Evolutionary conservation across 805 yeast species (phyloP).

Genomic region (Sugiyamaella lignohabitans): DNA sequence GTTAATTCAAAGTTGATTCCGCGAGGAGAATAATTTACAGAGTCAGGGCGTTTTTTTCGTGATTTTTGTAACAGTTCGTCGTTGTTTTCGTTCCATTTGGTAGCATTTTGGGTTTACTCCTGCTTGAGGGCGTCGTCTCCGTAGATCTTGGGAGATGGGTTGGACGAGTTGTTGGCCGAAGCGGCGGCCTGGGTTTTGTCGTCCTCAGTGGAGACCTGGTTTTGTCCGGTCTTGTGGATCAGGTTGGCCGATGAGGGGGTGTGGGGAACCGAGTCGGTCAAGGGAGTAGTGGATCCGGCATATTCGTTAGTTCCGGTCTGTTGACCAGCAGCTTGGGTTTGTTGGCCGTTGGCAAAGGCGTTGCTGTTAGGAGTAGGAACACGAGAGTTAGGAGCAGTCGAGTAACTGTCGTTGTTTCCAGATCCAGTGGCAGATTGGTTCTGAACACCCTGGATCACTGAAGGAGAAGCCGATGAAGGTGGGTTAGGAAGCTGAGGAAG

Average conservation of each 20-base stretch:
- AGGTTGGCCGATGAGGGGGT: conserved; percentile 18
- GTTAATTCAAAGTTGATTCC: too few relatives aligned
- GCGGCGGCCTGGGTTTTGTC: neutral
- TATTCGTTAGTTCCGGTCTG: conserved; percentile 16
- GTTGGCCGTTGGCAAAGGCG: conserved; percentile 9
- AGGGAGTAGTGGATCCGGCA: conserved; percentile 17
- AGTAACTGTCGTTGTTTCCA: conserved; percentile 1
- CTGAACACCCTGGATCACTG: neutral
- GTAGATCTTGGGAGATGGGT: conserved; percentile 5
- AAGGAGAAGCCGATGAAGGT: neutral
- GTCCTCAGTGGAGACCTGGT: neutral
- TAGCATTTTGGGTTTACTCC: conserved; percentile 1
- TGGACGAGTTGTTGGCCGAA: conserved; percentile 1
- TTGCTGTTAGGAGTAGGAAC: conserved; percentile 6
- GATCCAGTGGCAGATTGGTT: neutral
- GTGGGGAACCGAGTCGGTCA: conserved; percentile 20
- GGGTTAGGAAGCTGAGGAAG: neutral
- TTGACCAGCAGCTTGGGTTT: conserved; percentile 6
- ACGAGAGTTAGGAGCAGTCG: conserved; percentile 10
- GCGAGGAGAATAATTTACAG: conserved; percentile 5
- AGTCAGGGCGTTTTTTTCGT: neutral
- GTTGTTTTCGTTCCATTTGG: too few relatives aligned
- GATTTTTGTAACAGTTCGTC: too few relatives aligned
- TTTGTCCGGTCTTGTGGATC: neutral
- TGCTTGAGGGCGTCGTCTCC: conserved; percentile 3